Conservation (phyloP, 495 filamentous ascomycete genomes). For the Penicillium desertorum region DNA sequence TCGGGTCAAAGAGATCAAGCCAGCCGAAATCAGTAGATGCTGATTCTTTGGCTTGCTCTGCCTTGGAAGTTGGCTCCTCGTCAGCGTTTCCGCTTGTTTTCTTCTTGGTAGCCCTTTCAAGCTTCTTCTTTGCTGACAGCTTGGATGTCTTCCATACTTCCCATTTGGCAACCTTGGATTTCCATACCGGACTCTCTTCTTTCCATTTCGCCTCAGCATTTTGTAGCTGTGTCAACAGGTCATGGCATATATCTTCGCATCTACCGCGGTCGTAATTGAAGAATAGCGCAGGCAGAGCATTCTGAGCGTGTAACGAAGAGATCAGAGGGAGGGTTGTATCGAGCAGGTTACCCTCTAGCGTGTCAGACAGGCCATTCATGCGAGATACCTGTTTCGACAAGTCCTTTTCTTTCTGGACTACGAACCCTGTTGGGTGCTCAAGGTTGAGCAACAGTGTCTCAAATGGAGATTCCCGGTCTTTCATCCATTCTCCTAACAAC, state of each 20-base stretch:
- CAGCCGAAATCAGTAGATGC: conserved; percentile 52
- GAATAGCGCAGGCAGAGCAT: conserved; percentile 69
- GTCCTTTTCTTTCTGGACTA: neutral
- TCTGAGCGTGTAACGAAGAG: conserved; percentile 56
- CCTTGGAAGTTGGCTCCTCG: conserved; percentile 42
- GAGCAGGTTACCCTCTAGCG: conserved; percentile 23
- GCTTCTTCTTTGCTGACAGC: conserved; percentile 35
- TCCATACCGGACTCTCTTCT: conserved; percentile 56
- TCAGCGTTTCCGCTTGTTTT: conserved; percentile 42
- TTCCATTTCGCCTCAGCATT: conserved; percentile 58
- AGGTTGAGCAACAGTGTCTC: conserved; percentile 50
- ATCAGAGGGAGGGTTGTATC: conserved; percentile 59
- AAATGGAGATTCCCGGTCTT: conserved; percentile 59
- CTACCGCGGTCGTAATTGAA: conserved; percentile 70
- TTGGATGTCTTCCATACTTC: conserved; percentile 52
- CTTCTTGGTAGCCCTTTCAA: conserved; percentile 27
- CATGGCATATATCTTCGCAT: conserved; percentile 58
- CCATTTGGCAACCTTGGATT: conserved; percentile 50
- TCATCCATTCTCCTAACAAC: conserved; percentile 60
- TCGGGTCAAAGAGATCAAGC: conserved; percentile 64
- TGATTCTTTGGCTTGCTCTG: conserved; percentile 53
- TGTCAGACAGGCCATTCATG: neutral
- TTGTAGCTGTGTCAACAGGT: conserved; percentile 50
- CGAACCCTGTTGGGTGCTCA: neutral
- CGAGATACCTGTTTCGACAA: conserved; percentile 12